Conservation (phyloP, 495 filamentous ascomycete species). For the Cercophora sp. region DNA sequence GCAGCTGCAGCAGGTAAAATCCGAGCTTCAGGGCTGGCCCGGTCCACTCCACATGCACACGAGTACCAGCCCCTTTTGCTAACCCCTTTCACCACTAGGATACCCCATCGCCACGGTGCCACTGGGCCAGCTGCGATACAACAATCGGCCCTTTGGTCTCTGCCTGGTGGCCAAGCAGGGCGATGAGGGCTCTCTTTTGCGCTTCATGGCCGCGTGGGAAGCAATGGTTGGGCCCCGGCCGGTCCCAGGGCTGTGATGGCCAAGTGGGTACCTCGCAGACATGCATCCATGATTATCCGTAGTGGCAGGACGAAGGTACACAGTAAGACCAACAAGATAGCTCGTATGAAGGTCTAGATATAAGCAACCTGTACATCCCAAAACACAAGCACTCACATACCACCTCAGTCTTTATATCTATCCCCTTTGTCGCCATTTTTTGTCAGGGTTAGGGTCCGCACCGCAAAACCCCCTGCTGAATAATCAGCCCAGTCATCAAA, state of each 20-base stretch:
- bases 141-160: constrained; percentile 32
- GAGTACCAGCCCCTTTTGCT: background rate
- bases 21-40: background rate
- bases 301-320: too few relatives aligned
- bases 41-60: background rate
- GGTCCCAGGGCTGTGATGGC: constrained; percentile 12
- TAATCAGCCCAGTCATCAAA: too few relatives aligned
- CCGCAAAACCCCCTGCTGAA: too few relatives aligned
- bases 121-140: constrained; percentile 31
- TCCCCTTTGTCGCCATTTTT: too few relatives aligned
- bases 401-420: too few relatives aligned
- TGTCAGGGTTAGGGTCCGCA: too few relatives aligned
- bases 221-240: constrained; percentile 15
- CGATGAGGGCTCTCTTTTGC: constrained; percentile 25
- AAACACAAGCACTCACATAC: too few relatives aligned
- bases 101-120: constrained; percentile 35
- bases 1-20: constrained; percentile 28
- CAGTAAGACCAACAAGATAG: too few relatives aligned
- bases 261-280: too few relatives aligned
- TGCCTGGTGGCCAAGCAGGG: constrained; percentile 23
- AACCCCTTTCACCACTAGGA: constrained; percentile 12
- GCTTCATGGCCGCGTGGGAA: constrained; percentile 29
- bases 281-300: too few relatives aligned
- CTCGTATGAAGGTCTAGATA: too few relatives aligned
- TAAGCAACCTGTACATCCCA: too few relatives aligned